phyloP scores from a whole-genome alignment of 1,284 basidiomycete genomes.

The Malassezia sympodialis region DNA sequence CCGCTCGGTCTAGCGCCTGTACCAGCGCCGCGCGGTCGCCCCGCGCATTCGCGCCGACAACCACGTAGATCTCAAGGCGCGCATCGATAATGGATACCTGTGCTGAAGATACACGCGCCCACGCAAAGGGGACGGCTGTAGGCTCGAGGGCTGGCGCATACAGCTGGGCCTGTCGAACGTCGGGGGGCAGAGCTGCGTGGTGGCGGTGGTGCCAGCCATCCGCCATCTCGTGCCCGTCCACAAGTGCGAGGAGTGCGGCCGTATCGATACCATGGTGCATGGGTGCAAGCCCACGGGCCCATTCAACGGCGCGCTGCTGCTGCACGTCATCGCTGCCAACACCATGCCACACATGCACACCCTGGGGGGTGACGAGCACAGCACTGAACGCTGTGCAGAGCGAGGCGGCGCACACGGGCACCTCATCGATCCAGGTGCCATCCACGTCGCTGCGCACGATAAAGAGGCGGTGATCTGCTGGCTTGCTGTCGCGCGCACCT shows the following conservation, averaged over 20 bases:
- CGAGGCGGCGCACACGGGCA: not conserved
- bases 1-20: conserved; percentile 23
- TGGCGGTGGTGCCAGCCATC: conserved; percentile 14
- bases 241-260: not conserved
- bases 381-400: conserved; percentile 14
- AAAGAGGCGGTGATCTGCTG: not conserved
- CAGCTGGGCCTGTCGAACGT: not conserved
- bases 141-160: not conserved
- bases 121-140: conserved; percentile 8
- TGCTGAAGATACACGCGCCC: conserved; percentile 13
- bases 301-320: conserved; percentile 1
- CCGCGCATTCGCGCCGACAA: conserved; percentile 31
- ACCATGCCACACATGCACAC: conserved; percentile 13
- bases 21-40: conserved; percentile 17
- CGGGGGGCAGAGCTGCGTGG: not conserved
- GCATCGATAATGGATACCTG: conserved; percentile 27
- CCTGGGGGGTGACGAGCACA: not conserved
- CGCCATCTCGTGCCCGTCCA: conserved; percentile 1
- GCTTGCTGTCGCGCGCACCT: not conserved
- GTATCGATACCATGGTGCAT: not conserved
- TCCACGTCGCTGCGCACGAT: conserved; percentile 1
- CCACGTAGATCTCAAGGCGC: conserved; percentile 28
- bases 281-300: not conserved
- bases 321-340: conserved; percentile 11
- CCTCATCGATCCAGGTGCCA: conserved; percentile 8